Base-by-base conservation (phyloP, 768 basidiomycete species). In the Dacryopinax primogenitus region DNA sequence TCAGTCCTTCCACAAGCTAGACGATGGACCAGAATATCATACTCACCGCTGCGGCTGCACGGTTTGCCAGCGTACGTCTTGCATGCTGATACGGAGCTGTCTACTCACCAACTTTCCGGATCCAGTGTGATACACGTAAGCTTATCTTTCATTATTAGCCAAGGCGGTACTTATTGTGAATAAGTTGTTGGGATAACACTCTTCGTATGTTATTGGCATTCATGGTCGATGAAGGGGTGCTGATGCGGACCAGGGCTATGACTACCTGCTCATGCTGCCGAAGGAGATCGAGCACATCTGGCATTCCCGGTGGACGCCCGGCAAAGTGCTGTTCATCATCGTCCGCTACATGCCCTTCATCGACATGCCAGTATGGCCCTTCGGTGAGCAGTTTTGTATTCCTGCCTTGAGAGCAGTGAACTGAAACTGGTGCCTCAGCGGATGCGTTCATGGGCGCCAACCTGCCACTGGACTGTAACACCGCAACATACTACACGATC, bases 221-320 rank as follows among this genome's bases (percentile, higher is more conserved):
- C 9, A 9, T 11, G 13, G 11, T 12, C 13, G 7, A 23, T 13
- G 23, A 13, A 9, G n/a, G 13, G 13, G 9, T 21, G 45, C 9
- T 15, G 12, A 26, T 9, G 9, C 13, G 13, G 13, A 23, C 45
- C 23, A 47, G 45, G 45, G 45, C 9, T 47, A 47, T 47, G 45
- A 47, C 45, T 47, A 47, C 45, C 45, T 47, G 11, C 12, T 11
- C 13, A 47, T 47, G 45, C 23, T 47, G 45, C 45, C 45, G n/a
- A 47, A 47, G n/a, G 45, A 47, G 45, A 47, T 47, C 45, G 45
- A 47, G 45, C 23, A 47, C n/a, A 23, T 47, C 45, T 47, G 45
- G 45, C 23, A 21, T 47, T 47, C 45, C 13, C 12, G 45, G 23
- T 47, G 45, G 45, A 47, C 13, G 13, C 45, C 45, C 6, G 45